phyloP scores from a whole-genome alignment of 768 basidiomycete genomes.

The Kwoniella pini region DNA sequence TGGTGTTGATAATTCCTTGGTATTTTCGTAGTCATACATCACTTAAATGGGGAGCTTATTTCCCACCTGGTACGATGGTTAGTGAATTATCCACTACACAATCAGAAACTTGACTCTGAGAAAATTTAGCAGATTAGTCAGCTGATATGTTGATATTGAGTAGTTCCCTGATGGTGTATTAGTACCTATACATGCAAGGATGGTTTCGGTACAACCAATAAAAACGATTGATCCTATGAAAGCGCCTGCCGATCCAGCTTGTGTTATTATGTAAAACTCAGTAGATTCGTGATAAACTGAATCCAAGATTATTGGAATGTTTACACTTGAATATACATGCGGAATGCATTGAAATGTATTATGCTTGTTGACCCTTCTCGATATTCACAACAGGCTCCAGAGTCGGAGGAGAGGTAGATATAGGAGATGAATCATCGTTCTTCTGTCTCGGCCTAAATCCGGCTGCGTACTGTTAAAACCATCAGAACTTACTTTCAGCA shows the following conservation, averaged over 20 bases:
- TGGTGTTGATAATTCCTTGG: too few relatives aligned
- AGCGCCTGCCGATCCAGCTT: slow-evolving; percentile 25
- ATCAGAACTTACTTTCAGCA: neutral
- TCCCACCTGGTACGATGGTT: slow-evolving; percentile 50
- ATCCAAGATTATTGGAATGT: too few relatives aligned
- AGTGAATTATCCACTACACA: slow-evolving; percentile 4
- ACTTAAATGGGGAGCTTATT: slow-evolving; percentile 36
- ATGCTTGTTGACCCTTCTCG: neutral
- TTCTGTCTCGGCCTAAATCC: slow-evolving; percentile 11
- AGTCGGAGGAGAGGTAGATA: neutral
- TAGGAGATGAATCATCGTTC: neutral
- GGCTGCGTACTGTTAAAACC: slow-evolving; percentile 3
- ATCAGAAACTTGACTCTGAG: too few relatives aligned
- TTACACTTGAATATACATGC: too few relatives aligned
- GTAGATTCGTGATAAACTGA: too few relatives aligned
- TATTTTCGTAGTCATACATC: slow-evolving; percentile 24
- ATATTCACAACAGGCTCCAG: slow-evolving; percentile 5
- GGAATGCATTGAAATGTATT: neutral
- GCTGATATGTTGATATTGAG: neutral
- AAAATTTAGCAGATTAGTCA: too few relatives aligned
- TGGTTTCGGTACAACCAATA: slow-evolving; percentile 48
- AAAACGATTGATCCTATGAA: slow-evolving; percentile 14
- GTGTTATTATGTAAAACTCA: slow-evolving; percentile 33
- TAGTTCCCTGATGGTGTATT: slow-evolving; percentile 48
- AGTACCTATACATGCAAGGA: slow-evolving; percentile 47